Base-by-base conservation (phyloP, 768 basidiomycete species). In the Piloderma croceum region DNA sequence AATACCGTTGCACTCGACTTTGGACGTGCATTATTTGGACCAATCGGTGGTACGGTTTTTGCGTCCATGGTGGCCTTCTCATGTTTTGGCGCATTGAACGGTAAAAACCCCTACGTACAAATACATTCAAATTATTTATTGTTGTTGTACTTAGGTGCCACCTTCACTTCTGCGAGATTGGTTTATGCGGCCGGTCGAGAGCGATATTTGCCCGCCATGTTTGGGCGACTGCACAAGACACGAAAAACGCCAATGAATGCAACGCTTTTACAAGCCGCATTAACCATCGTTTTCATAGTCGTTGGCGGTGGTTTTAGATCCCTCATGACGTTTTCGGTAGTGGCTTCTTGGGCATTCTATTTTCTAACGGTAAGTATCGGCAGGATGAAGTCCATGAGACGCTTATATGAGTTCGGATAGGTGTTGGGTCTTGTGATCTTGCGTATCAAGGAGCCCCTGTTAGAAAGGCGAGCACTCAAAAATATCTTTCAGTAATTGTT, bases 71-170 rank as follows among this genome's bases (percentile, higher is more conserved):
- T 99, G 11, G 89, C 91, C 1, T 73, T 97, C 43, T 96, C 92
- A 3, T 96, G 91, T 58, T 90, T 99, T 49, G 94, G 94, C 13
- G 91, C 96, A 2, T 63, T 99, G 38, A 94, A 96, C 57, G 87
- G 91, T 79, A n/a, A 23, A 24, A 12, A 19, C n/a, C 41, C 21
- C 18, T 22, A 5, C 43, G 7, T 27, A 24, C 13, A 32, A 33
- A 32, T 43, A 31, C 24, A 41, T 39, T 44, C 43, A 47, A 24
- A 23, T 22, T 37, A 37, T 25, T 49, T 42, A 38, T 44, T 29
- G 18, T 51, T 45, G 40, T 29, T 20, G 20, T 36, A 43, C 39
- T 46, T 86, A n/a, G 82, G 80, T 7, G 71, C 77, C 1, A 79
- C 81, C 43, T 84, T 81, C 54, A 86, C 90, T 19, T 71, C 80